These are phyloP conservation scores for Boletus tomentosulus DNA, from an alignment of 768 basidiomycete species.

Conservation along the genomic window DNA sequence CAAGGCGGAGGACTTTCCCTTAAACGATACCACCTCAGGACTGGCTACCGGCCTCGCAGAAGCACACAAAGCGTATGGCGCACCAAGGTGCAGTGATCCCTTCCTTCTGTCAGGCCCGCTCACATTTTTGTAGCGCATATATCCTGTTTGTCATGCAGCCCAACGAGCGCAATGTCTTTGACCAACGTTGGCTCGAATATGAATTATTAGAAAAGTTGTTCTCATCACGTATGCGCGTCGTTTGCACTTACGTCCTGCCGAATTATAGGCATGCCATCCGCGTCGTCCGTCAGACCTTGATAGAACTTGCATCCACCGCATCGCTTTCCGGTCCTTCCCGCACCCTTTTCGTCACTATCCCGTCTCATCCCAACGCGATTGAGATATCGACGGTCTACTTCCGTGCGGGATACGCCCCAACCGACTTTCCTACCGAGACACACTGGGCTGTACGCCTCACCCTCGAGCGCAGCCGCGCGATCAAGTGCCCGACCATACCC, in stretches of 20 bases:
- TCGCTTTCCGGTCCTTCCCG: slow-evolving; percentile 44
- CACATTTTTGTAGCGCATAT: slow-evolving; percentile 34
- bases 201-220: slow-evolving; percentile 73
- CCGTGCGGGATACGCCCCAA: slow-evolving; percentile 83
- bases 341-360: slow-evolving; percentile 35
- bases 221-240: too few species aligned
- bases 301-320: slow-evolving; percentile 59
- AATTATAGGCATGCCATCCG: slow-evolving; percentile 63
- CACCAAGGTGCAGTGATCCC: slow-evolving; percentile 40
- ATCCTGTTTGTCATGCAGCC: slow-evolving; percentile 90
- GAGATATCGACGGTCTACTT: slow-evolving; percentile 91
- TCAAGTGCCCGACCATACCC: slow-evolving; percentile 89
- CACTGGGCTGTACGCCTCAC: slow-evolving; percentile 73
- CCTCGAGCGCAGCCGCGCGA: slow-evolving; percentile 78
- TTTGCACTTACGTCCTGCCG: not conserved
- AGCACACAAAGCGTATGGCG: slow-evolving; percentile 73
- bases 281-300: slow-evolving; percentile 71
- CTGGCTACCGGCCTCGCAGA: slow-evolving; percentile 73
- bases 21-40: slow-evolving; percentile 65
- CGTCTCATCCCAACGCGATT: slow-evolving; percentile 19
- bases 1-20: slow-evolving; percentile 56
- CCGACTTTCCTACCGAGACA: slow-evolving; percentile 62
- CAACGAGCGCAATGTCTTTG: slow-evolving; percentile 90
- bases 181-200: slow-evolving; percentile 87
- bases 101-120: not conserved